Conservation (phyloP, 2,329 filamentous ascomycete genomes). For the Trematosphaeria pertusa region DNA sequence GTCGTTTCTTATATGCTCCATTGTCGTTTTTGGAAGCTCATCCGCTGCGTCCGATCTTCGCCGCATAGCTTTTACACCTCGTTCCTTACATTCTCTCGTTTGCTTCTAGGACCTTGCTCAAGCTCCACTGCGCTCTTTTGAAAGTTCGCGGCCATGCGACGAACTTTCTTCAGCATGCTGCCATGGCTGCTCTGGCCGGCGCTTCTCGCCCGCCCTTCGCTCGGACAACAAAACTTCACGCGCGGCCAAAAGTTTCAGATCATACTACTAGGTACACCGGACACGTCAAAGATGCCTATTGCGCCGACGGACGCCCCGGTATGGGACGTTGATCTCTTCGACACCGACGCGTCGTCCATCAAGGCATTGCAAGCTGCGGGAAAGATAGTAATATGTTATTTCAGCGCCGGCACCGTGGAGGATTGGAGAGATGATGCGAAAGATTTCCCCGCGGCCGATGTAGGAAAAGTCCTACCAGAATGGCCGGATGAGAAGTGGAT, state of each 20-base stretch:
- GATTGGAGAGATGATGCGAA: constrained; percentile 38
- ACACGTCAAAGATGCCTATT: constrained; percentile 35
- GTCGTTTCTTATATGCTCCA: constrained; percentile 11
- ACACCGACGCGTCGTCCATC: constrained; percentile 31
- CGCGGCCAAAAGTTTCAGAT: constrained; percentile 39
- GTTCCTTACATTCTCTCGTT: constrained; percentile 11
- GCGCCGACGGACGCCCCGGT: constrained; percentile 34
- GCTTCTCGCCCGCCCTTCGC: constrained; percentile 16
- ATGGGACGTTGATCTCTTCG: constrained; percentile 42
- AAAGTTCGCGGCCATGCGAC: constrained; percentile 1
- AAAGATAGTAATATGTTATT: constrained; percentile 42
- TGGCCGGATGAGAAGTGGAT: constrained; percentile 44
- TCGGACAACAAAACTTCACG: constrained; percentile 25
- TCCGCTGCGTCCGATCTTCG: constrained; percentile 13
- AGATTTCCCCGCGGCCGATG: constrained; percentile 30
- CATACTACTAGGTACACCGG: constrained; percentile 31
- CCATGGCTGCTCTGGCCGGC: constrained; percentile 21
- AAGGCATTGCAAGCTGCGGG: constrained; percentile 28
- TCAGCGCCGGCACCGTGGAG: constrained; percentile 39
- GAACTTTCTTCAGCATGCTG: constrained; percentile 13
- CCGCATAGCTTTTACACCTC: constrained; percentile 22
- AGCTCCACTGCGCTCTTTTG: constrained; percentile 8
- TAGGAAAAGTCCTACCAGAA: constrained; percentile 35
- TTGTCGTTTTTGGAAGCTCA: constrained; percentile 11
- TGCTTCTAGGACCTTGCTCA: constrained; percentile 7